Percentiles rank a stretch among this genome's conserved stretches.
Evolutionary conservation across 805 yeast genomes (phyloP).

Genomic region (Candida caryicola): DNA sequence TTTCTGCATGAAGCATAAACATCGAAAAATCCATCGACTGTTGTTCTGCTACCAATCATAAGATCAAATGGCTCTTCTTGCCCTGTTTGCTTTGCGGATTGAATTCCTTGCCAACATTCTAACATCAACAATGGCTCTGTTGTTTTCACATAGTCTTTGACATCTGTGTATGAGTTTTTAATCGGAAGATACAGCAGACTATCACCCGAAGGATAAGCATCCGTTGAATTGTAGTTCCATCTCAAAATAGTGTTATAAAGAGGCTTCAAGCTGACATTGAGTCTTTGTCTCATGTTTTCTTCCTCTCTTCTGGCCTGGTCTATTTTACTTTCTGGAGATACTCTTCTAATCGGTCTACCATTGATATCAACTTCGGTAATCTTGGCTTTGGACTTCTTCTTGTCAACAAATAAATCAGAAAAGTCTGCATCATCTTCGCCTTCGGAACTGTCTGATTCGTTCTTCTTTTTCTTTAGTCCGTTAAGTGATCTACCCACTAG

Average conservation of each 20-base stretch:
- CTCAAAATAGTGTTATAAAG: conserved; percentile 63
- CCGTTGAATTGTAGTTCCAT: conserved; percentile 68
- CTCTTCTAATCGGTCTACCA: conserved; percentile 35
- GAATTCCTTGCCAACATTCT: conserved; percentile 93
- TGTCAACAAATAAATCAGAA: conserved; percentile 41
- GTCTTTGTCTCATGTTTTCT: conserved; percentile 72
- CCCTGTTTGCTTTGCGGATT: conserved; percentile 64
- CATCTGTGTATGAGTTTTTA: conserved; percentile 52
- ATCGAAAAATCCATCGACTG: conserved; percentile 85
- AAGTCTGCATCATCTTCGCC: conserved; percentile 37
- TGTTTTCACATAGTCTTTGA: conserved; percentile 62
- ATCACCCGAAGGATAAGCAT: conserved; percentile 59
- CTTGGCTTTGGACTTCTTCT: conserved; percentile 31
- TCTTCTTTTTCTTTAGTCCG: conserved; percentile 27
- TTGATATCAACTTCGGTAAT: conserved; percentile 43
- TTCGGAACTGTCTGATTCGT: conserved; percentile 34
- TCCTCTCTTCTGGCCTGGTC: conserved; percentile 52
- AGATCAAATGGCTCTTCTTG: conserved; percentile 61
- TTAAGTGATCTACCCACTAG: conserved; percentile 40
- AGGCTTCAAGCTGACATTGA: conserved; percentile 75
- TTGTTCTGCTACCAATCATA: conserved; percentile 73
- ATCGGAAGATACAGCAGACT: conserved; percentile 43
- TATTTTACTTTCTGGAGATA: conserved; percentile 21
- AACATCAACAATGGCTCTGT: conserved; percentile 80
- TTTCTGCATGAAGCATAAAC: conserved; percentile 71